A percentile compares a stretch with the other conserved stretches of the same genome.
phyloP scores from a whole-genome alignment of 2,329 filamentous ascomycete genomes.

The Claviceps sp. region DNA sequence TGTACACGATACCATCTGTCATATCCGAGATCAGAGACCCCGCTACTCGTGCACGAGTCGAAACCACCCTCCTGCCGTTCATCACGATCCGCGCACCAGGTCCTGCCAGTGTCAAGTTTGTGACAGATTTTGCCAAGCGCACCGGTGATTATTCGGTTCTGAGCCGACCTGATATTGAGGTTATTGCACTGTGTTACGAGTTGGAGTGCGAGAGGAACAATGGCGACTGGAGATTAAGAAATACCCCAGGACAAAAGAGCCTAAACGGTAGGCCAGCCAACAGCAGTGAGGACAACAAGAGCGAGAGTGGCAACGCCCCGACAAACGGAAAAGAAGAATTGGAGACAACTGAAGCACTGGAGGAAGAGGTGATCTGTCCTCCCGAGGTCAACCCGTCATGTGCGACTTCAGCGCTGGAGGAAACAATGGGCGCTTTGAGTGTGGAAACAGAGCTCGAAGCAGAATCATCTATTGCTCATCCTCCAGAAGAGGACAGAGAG shows the following conservation, averaged over 20 bases:
- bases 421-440: conserved; percentile 13
- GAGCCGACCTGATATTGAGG: conserved; percentile 76
- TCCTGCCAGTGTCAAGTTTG: conserved; percentile 63
- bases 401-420: conserved; percentile 6
- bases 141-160: conserved; percentile 84
- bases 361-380: background rate
- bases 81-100: conserved; percentile 62
- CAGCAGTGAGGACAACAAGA: background rate
- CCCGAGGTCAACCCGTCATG: conserved; percentile 11
- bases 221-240: conserved; percentile 77
- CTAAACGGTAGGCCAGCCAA: conserved; percentile 48
- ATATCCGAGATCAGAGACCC: conserved; percentile 80
- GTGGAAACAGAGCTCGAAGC: conserved; percentile 7
- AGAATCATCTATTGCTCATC: background rate
- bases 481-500: conserved; percentile 2
- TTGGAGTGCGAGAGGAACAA: conserved; percentile 82
- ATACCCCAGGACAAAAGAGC: conserved; percentile 63
- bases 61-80: conserved; percentile 78
- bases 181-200: conserved; percentile 85
- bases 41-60: conserved; percentile 64
- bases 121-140: conserved; percentile 73
- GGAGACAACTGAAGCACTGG: background rate
- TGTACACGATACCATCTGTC: conserved; percentile 77
- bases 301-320: conserved; percentile 24
- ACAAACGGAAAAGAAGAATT: conserved; percentile 10